Evolutionary conservation across 805 yeast species (phyloP), one percentile per base, ranked within the genome.

Genomic region (Nakazawaea sp.): DNA sequence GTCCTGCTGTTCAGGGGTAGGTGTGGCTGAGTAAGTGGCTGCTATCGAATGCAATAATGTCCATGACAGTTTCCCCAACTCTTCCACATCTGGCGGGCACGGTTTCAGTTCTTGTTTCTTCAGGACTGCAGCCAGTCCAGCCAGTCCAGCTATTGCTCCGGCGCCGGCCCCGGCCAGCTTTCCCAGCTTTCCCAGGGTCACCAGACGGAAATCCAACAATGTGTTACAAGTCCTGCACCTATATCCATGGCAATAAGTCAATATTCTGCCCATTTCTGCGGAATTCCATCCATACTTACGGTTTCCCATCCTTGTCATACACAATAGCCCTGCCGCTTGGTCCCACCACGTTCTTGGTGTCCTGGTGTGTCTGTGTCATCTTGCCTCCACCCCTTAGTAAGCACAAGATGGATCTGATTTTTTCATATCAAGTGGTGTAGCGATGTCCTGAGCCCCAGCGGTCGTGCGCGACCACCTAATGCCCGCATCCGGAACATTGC

Each of bases 231-330:
- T 64, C 36, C 96, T 90, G 53, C 98, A 90, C 41, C 58, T 53
- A 26, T 32, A 30, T 27, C 15, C 20, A 13, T 19, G 25, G 26
- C 26, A 4, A n/a, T n/a, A n/a, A n/a, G n/a, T n/a, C n/a, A n/a
- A n/a, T n/a, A n/a, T n/a, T n/a, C n/a, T n/a, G n/a, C n/a, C n/a
- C 19, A 29, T 18, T 20, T 19, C 25, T 27, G 36, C 33, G 40
- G 43, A 36, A 31, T 18, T 24, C 21, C 4, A 24, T 21, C 27
- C 16, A 11, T 43, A 75, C 92, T 55, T 66, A 84, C 88, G 97
- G 97, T 58, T 86, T 89, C 1, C 97, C 97, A 58, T 90, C 81
- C 53, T 85, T 79, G 52, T 85, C 96, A 40, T 84, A 76, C 17
- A 86, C 59, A 41, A 87, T 80, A 47, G 73, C 75, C 32, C 81